A percentile compares a stretch with the other conserved stretches of the same genome.
Conservation (phyloP, 1,284 basidiomycete genomes). For the Thelephora terrestris region DNA sequence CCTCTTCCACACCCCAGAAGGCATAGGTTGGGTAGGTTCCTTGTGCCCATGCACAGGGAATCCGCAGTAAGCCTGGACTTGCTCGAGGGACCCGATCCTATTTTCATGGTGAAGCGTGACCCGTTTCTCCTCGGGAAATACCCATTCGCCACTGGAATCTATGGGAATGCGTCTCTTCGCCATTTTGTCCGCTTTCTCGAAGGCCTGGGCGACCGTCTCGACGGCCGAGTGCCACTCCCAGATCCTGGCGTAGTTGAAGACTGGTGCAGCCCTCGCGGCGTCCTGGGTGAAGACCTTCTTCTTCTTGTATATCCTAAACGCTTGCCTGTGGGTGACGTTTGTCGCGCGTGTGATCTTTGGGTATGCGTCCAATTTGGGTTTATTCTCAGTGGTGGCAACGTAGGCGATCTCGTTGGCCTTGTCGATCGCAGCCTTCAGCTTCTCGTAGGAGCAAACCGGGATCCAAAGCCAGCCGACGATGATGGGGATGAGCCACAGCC, state of each 20-base stretch:
- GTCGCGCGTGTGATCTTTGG: background rate
- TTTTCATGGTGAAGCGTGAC: slow-evolving; percentile 7
- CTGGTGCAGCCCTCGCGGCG: slow-evolving; percentile 15
- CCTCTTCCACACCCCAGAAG: slow-evolving; percentile 12
- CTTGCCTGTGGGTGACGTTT: background rate
- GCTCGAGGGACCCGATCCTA: slow-evolving; percentile 8
- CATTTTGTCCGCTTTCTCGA: slow-evolving; percentile 12
- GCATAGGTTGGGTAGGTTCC: background rate
- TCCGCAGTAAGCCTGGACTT: background rate
- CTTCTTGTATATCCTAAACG: background rate
- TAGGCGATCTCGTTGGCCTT: slow-evolving; percentile 20
- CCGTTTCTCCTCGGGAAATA: slow-evolving; percentile 6
- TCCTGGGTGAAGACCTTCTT: background rate
- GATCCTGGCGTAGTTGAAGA: slow-evolving; percentile 19
- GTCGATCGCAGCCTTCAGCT: slow-evolving; percentile 21
- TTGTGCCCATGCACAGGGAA: background rate
- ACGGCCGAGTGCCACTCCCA: slow-evolving; percentile 14
- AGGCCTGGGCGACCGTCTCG: slow-evolving; percentile 12
- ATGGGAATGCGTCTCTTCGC: slow-evolving; percentile 7
- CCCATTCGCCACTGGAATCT: background rate
- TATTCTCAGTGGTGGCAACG: background rate
- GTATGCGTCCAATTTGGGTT: background rate
- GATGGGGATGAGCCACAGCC: slow-evolving; percentile 33
- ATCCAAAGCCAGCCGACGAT: slow-evolving; percentile 32
- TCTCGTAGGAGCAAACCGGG: slow-evolving; percentile 29